Base-by-base conservation (phyloP, 1,284 basidiomycete species). In the Thecaphora frezii region DNA sequence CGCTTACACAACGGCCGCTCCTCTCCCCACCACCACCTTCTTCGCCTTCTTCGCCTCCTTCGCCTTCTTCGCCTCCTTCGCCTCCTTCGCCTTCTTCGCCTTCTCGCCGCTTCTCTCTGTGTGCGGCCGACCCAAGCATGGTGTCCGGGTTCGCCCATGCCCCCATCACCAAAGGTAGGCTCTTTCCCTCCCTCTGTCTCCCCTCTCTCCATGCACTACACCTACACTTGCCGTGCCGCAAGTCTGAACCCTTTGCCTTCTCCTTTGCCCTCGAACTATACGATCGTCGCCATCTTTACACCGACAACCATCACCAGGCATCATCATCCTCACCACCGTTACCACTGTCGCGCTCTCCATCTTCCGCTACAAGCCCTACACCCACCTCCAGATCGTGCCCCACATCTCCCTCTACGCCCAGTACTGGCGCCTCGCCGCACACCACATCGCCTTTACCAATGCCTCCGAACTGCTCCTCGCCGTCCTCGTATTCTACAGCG, bases 381-480 rank as follows among this genome's bases (percentile, higher is more conserved):
- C 56, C 13, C 63, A 69, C 26, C 53, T 69, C 7, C 63, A 66
- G 48, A 50, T 78, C 12, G 28, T 58, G 13, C 88, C 88, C 10
- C 88, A 89, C 73, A 81, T 89, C 36, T 41, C 36, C 38, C 21
- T 43, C 1, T 49, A 55, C 23, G 50, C 48, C 48, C 79, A 96
- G 89, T 91, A 90, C 74, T 96, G 91, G 89, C 85, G 93, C 24
- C 82, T 94, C 9, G 69, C 86, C 13, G 81, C 84, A 4, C 88
- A 92, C 75, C 88, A 90, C 54, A 69, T 91, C 19, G 88, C 87
- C 1, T 94, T 89, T 74, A 84, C 87, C 5, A 93, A 87, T 77
- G 92, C 89, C 0, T 88, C 88, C 54, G 91, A 94, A 75, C 83
- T 97, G 28, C 84, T 96, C 47, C 77, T 94, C 44, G 86, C 85